Evolutionary conservation across 2,329 filamentous ascomycete genomes (phyloP).

Genomic region (Ascochyta clinopodiicola): DNA sequence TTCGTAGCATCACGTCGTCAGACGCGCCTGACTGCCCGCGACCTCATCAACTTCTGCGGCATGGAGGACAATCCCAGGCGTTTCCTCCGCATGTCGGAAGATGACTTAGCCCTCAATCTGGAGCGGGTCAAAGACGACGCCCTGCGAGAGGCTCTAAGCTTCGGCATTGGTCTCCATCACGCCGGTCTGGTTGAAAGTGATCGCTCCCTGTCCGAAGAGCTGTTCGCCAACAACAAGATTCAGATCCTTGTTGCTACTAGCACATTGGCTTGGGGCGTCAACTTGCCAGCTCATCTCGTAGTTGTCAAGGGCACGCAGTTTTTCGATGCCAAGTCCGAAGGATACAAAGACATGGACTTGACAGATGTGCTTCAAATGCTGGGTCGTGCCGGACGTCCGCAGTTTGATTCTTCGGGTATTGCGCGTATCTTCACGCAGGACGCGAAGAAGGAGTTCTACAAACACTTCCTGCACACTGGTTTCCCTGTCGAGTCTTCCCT

Average conservation of each 20-base stretch:
- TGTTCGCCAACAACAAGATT: constrained; percentile 97
- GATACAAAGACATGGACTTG: constrained; percentile 98
- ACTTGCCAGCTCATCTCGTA: constrained; percentile 93
- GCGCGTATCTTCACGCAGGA: constrained; percentile 98
- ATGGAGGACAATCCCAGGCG: constrained; percentile 97
- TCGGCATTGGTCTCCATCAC: constrained; percentile 96
- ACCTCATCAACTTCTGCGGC: constrained; percentile 95
- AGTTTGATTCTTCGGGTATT: constrained; percentile 95
- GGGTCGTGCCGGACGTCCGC: constrained; percentile 90
- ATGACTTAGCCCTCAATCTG: constrained; percentile 89
- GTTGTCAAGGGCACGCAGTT: constrained; percentile 98
- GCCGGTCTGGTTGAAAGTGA: constrained; percentile 96
- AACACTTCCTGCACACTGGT: constrained; percentile 97
- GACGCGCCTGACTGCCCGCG: constrained; percentile 92
- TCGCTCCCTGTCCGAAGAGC: constrained; percentile 86
- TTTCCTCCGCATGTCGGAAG: constrained; percentile 93
- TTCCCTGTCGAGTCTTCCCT: constrained; percentile 97
- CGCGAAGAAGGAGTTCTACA: constrained; percentile 98
- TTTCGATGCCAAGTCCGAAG: constrained; percentile 97
- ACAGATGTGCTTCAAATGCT: constrained; percentile 99
- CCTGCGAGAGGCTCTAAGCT: constrained; percentile 90
- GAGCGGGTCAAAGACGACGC: constrained; percentile 90
- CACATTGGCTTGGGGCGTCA: constrained; percentile 97
- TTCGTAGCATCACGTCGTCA: constrained; percentile 96
- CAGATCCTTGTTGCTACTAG: constrained; percentile 95